Evolutionary conservation across 2,329 filamentous ascomycete genomes (phyloP), one percentile per base, ranked within the genome.

Genomic region (Hypoxylon rubiginosum): DNA sequence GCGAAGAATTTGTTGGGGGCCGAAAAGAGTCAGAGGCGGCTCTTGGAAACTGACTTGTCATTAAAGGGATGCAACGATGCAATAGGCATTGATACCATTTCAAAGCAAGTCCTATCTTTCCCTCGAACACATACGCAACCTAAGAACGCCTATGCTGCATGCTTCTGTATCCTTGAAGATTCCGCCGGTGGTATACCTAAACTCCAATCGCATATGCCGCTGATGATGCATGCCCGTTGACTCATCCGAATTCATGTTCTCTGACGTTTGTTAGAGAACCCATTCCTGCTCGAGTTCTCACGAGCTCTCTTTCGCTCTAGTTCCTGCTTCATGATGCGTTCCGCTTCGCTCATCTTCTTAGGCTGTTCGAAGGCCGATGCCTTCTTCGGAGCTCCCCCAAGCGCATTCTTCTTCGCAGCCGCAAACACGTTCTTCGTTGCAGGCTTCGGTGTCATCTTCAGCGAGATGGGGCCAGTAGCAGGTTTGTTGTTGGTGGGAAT

Each of bases 241-340:
- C 17, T 19, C 51, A 17, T 54, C 30, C 34, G 4, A 10, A 21
- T 17, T 66, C 58, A 81, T 66, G 75, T 83, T 68, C 81, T 83
- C 63, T 82, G 85, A 72, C 85, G 87, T 79, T 90, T 90, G 52
- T 79, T 79, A 0, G 82, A 79, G 6, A 81, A 66, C 8, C 83
- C 83, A 17, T 79, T 80, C 56, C 83, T 82, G 0, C 84, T 84
- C 1, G 78, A 78, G 3, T 76, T 76, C 9, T 83, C 85, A 51
- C 87, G 82, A 34, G 83, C 79, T 59, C 90, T 84, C 76, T 93
- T 94, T 69, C 86, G 84, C 72, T 93, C 91, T 79, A 93, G 85
- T 75, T 94, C 92, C 72, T 92, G 91, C 78, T 91, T 92, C 94
- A 97, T 97, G 74, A 96, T 97, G 57, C 91, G 86, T 79, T 95